These are phyloP conservation scores for Phialocephala subalpina DNA, from an alignment of 2,329 filamentous ascomycete species.

Conservation along the genomic window DNA sequence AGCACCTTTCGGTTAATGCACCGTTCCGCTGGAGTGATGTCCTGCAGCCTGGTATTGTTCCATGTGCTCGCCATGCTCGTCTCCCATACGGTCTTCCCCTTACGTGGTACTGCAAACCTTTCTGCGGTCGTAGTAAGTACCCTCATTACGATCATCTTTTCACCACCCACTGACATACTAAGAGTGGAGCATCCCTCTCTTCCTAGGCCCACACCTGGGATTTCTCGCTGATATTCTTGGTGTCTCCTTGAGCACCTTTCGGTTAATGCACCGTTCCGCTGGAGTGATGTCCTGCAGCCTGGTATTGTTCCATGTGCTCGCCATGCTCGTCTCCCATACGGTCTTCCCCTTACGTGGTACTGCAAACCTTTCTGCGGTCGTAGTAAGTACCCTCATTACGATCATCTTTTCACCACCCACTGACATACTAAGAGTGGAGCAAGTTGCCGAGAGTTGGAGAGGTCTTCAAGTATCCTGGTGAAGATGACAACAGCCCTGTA, in stretches of 20 bases:
- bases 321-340: slow-evolving; percentile 12
- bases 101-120: slow-evolving; percentile 24
- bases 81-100: slow-evolving; percentile 11
- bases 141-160: slow-evolving; percentile 10
- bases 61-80: slow-evolving; percentile 29
- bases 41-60: slow-evolving; percentile 27
- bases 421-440: slow-evolving; percentile 33
- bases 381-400: slow-evolving; percentile 25
- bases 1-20: slow-evolving; percentile 11
- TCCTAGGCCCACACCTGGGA: slow-evolving; percentile 33
- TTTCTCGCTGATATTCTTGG: slow-evolving; percentile 30
- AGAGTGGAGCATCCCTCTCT: slow-evolving; percentile 35
- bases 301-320: slow-evolving; percentile 31
- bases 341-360: slow-evolving; percentile 22
- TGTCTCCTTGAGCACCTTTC: slow-evolving; percentile 14
- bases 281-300: slow-evolving; percentile 21
- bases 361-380: slow-evolving; percentile 24
- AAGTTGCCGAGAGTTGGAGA: background rate
- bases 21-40: slow-evolving; percentile 1
- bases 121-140: slow-evolving; percentile 29
- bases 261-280: slow-evolving; percentile 4
- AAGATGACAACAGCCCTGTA: slow-evolving; percentile 12
- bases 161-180: slow-evolving; percentile 24
- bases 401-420: slow-evolving; percentile 12
- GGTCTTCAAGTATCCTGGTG: slow-evolving; percentile 13